These are phyloP conservation scores for Solanum bukasovii DNA, from an alignment of 257 asterid genomes.

Conservation along the genomic window DNA sequence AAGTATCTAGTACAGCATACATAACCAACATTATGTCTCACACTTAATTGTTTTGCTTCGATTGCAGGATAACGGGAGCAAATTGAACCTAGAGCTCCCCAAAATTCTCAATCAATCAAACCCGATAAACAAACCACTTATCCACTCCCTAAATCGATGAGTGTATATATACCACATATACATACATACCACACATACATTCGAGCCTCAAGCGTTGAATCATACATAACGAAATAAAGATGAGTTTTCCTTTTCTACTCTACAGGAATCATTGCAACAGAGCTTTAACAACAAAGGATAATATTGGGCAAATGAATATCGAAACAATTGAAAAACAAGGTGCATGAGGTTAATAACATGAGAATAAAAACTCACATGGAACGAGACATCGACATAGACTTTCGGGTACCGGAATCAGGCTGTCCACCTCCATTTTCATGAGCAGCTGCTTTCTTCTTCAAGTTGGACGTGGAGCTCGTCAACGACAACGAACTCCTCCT, in stretches of 20 bases:
- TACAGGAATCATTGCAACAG: background rate
- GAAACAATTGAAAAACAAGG: background rate
- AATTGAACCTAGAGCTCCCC: background rate
- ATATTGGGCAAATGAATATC: background rate
- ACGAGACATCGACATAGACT: conserved; percentile 3
- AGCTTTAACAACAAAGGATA: background rate
- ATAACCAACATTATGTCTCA: background rate
- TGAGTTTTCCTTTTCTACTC: background rate
- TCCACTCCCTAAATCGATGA: background rate
- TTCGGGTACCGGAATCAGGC: background rate
- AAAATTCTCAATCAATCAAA: background rate
- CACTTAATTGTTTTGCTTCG: background rate
- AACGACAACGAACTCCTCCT: conserved; percentile 10
- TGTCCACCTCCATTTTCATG: background rate
- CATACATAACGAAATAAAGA: background rate
- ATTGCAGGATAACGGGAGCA: background rate
- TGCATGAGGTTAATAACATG: background rate
- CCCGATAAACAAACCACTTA: background rate
- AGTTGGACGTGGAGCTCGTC: background rate
- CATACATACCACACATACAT: background rate
- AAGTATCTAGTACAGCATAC: background rate
- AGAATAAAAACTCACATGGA: conserved; percentile 1
- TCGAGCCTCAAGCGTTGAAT: background rate
- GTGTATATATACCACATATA: background rate
- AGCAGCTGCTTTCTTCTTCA: background rate